These are phyloP conservation scores for Trichocomaceae sp. DNA, from an alignment of 2,329 filamentous ascomycete genomes.

Conservation along the genomic window DNA sequence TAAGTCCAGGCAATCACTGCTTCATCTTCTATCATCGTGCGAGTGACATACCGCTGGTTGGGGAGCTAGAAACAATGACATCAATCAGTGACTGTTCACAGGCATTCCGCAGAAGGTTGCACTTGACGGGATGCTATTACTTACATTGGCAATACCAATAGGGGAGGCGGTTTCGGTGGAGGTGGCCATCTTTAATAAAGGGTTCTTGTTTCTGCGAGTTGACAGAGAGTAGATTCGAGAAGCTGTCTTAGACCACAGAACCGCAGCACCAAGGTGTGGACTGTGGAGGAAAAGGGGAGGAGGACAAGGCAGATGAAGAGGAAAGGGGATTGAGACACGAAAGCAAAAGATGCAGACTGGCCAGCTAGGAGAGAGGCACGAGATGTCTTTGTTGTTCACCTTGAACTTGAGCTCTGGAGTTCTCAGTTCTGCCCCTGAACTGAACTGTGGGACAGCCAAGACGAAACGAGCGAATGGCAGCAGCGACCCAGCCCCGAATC, in stretches of 20 bases:
- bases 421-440: conserved; percentile 6
- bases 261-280: too few species aligned
- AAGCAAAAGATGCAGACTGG: conserved; percentile 8
- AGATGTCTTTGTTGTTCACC: not conserved
- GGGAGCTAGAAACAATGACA: conserved; percentile 46
- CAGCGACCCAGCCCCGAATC: conserved; percentile 14
- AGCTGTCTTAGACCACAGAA: conserved; percentile 1
- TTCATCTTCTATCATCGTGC: conserved; percentile 1
- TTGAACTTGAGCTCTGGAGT: too few species aligned
- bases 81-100: conserved; percentile 8
- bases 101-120: not conserved
- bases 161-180: conserved; percentile 54
- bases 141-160: conserved; percentile 68
- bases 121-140: conserved; percentile 26
- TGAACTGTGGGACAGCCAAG: conserved; percentile 3
- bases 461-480: conserved; percentile 7
- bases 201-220: not conserved
- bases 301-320: not conserved
- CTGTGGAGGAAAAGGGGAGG: not conserved
- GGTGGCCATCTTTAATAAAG: conserved; percentile 44
- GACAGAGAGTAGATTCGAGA: not conserved
- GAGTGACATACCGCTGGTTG: conserved; percentile 60
- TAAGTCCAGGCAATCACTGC: conserved; percentile 7
- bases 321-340: not conserved
- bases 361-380: too few species aligned